Percentiles rank a stretch among this genome's conserved stretches.
These are phyloP conservation scores for Ophiosphaerella narmari DNA, from an alignment of 2,329 filamentous ascomycete genomes.

Conservation along the genomic window DNA sequence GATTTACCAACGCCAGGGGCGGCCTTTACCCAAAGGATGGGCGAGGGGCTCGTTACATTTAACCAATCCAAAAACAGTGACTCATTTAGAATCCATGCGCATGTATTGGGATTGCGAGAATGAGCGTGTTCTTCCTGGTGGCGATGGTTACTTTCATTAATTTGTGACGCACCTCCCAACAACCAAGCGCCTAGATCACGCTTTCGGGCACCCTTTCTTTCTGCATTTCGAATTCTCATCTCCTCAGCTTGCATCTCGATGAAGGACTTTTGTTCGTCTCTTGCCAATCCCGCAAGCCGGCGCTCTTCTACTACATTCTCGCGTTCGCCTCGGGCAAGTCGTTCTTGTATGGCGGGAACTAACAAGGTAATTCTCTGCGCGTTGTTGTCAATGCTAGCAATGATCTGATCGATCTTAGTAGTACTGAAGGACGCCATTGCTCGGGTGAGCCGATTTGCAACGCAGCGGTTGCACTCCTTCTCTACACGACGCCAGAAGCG, in stretches of 20 bases:
- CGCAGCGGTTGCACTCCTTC: slow-evolving; percentile 2
- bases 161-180: not conserved
- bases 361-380: slow-evolving; percentile 1
- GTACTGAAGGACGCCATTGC: slow-evolving; percentile 4
- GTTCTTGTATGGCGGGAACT: slow-evolving; percentile 3
- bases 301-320: slow-evolving; percentile 2
- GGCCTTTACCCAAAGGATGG: slow-evolving; percentile 1
- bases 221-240: slow-evolving; percentile 1
- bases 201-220: slow-evolving; percentile 1
- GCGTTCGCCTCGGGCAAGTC: slow-evolving; percentile 2
- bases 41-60: not conserved
- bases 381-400: slow-evolving; percentile 2
- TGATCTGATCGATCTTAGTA: not conserved
- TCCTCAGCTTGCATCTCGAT: slow-evolving; percentile 3
- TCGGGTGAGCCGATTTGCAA: not conserved
- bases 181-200: not conserved
- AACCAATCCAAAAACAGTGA: not conserved
- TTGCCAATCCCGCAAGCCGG: slow-evolving; percentile 1
- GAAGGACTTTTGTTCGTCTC: slow-evolving; percentile 1
- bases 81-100: slow-evolving; percentile 1
- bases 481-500: slow-evolving; percentile 3
- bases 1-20: slow-evolving; percentile 2
- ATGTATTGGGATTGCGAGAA: slow-evolving; percentile 1
- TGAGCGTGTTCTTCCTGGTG: not conserved
- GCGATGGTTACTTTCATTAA: slow-evolving; percentile 3